phyloP scores from a whole-genome alignment of 2,329 filamentous ascomycete genomes.

The Hymenoscyphus infarciens region DNA sequence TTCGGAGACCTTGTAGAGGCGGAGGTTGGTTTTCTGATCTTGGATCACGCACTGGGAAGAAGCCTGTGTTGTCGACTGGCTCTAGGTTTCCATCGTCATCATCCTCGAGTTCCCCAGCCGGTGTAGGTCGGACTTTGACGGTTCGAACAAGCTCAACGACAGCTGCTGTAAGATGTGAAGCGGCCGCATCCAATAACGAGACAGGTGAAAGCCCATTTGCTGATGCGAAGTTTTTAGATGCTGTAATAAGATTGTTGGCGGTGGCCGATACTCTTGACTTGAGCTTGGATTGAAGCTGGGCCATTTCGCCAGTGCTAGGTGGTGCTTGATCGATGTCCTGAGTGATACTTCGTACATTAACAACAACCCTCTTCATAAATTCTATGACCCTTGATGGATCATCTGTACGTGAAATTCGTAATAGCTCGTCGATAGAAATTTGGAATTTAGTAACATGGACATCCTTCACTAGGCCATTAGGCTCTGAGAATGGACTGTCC shows the following conservation, averaged over 20 bases:
- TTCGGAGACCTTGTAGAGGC: conserved; percentile 52
- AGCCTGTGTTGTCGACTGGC: conserved; percentile 64
- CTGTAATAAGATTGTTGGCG: conserved; percentile 93
- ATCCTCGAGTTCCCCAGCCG: conserved; percentile 70
- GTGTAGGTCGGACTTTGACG: conserved; percentile 79
- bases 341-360: conserved; percentile 78
- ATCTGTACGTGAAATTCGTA: conserved; percentile 72
- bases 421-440: conserved; percentile 85
- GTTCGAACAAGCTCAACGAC: conserved; percentile 80
- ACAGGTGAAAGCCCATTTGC: conserved; percentile 84
- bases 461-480: conserved; percentile 79
- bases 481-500: conserved; percentile 64
- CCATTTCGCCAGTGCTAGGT: conserved; percentile 46
- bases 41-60: conserved; percentile 55
- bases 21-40: conserved; percentile 39
- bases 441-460: conserved; percentile 94
- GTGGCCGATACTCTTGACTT: conserved; percentile 85
- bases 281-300: conserved; percentile 63
- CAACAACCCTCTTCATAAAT: conserved; percentile 81
- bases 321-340: conserved; percentile 68
- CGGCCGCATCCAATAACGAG: conserved; percentile 89
- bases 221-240: conserved; percentile 84
- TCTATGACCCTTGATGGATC: conserved; percentile 73
- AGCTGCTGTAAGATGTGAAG: conserved; percentile 81
- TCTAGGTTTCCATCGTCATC: conserved; percentile 68